Evolutionary conservation across 345 rosid species (phyloP).

Genomic region (Aurinia saxatilis): DNA sequence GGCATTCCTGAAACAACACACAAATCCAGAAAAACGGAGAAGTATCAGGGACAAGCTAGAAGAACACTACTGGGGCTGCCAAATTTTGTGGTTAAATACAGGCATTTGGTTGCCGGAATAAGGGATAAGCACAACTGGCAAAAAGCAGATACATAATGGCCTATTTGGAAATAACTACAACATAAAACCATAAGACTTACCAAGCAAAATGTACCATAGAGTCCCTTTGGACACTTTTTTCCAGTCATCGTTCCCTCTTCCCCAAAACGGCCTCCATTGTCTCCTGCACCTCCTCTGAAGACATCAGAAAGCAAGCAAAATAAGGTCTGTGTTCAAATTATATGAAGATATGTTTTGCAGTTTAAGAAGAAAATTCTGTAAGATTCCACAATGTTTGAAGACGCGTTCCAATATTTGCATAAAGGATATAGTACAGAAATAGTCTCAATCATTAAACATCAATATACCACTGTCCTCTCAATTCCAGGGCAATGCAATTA

Average conservation of each 20-base stretch:
- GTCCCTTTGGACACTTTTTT: conserved; percentile 83
- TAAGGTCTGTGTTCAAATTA: not conserved
- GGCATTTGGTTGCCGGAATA: not conserved
- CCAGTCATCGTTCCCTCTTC: conserved; percentile 87
- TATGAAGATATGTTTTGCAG: not conserved
- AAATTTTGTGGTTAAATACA: not conserved
- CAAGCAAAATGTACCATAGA: conserved; percentile 87
- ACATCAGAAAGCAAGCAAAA: conserved; percentile 27
- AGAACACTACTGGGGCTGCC: not conserved
- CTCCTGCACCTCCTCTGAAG: conserved; percentile 88
- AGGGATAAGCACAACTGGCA: not conserved
- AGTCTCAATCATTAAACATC: not conserved
- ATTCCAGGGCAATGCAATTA: not conserved
- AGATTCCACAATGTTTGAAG: not conserved
- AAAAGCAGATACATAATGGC: conserved; percentile 1
- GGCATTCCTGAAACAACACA: conserved; percentile 69
- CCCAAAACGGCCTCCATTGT: conserved; percentile 71
- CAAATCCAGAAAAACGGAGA: conserved; percentile 2
- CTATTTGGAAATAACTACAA: not conserved
- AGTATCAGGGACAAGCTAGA: not conserved
- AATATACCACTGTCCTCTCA: not conserved
- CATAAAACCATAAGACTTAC: conserved; percentile 31
- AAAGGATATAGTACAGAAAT: not conserved
- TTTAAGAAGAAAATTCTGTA: not conserved
- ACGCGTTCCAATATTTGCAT: not conserved